Base-by-base conservation (phyloP, 345 rosid species). In the Eucalyptus melliodora region DNA sequence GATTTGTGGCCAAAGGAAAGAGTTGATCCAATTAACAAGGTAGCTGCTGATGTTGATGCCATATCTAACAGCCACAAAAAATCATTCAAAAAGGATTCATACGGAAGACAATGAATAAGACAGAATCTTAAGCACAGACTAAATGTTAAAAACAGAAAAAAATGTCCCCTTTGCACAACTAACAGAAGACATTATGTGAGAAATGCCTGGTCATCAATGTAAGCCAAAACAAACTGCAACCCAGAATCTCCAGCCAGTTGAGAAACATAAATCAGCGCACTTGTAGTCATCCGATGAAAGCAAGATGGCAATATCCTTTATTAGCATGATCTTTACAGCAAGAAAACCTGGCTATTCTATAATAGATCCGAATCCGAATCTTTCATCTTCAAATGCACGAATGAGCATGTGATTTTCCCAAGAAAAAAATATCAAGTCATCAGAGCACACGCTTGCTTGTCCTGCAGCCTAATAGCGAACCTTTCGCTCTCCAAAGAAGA, bases 1-100 rank as follows among this genome's bases (percentile, higher is more conserved):
- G 94, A 91, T 92, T 91, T 94, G 86, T 93, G 90, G 30, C 94
- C 91, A 88, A 92, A 91, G 81, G 96, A 91, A 87, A 92, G 86
- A 88, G 95, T 88, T 31, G 97, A 94, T 87, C 95, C 95, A 88
- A 93, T 89, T 5, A 97, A 94, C 89, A 97, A 89, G 90, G 92
- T 91, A 72, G 99, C 88, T 72, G 97, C 96, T 77, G 97, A 86
- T 87, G 96, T 92, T 86, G 98, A 93, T 27, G 98, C 99, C 98
- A 97, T 97, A 90, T 89, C 65, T 47, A 47, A 90, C 87, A 91
- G 87, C 67, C 80, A 50, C n/a, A 44, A 44, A 81, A 88, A 17
- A 45, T 9, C 9, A 50, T n/a, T 37, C 11, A 3, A 47, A 90
- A 86, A 45, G 27, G 85, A 77, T 40, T 40, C 30, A 40, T 40